A percentile compares a stretch with the other conserved stretches of the same genome.
Conservation (phyloP, 2,329 filamentous ascomycete species). For the Arthrocladium fulminans region DNA sequence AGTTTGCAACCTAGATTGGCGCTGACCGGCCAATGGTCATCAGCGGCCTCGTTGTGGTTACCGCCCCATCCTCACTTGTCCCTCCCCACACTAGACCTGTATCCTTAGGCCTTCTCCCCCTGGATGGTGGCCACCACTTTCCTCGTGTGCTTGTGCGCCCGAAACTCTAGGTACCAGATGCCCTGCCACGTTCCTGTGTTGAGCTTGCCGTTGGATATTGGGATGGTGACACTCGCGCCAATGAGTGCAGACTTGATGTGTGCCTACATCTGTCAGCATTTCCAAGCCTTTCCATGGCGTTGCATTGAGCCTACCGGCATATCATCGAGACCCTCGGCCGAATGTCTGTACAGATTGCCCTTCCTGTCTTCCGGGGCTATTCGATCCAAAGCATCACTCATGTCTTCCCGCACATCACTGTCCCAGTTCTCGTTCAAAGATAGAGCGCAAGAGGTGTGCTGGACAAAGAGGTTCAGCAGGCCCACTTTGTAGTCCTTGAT, state of each 20-base stretch:
- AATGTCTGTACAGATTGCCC: conserved; percentile 72
- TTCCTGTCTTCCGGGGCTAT: conserved; percentile 76
- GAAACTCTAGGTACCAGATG: conserved; percentile 92
- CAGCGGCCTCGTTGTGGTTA: too few relatives aligned
- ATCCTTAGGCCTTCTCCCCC: conserved; percentile 57
- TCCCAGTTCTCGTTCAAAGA: conserved; percentile 91
- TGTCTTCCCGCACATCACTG: conserved; percentile 76
- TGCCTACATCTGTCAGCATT: conserved; percentile 43
- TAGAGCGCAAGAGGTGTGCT: conserved; percentile 88
- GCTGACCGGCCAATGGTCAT: neutral
- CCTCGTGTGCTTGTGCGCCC: conserved; percentile 63
- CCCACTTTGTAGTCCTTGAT: conserved; percentile 75
- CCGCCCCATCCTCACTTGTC: too few relatives aligned
- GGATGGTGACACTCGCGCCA: conserved; percentile 81
- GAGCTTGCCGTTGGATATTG: conserved; percentile 77
- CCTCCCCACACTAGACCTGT: neutral
- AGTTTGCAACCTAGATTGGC: neutral
- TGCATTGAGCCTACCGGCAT: conserved; percentile 62
- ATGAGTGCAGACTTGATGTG: conserved; percentile 89
- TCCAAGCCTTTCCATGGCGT: neutral
- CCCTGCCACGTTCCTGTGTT: conserved; percentile 57
- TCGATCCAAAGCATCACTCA: conserved; percentile 86
- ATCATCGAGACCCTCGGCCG: conserved; percentile 79
- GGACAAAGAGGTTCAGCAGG: conserved; percentile 79
- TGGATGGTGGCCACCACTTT: conserved; percentile 89